These are phyloP conservation scores for Fusarium redolens DNA, from an alignment of 2,329 filamentous ascomycete genomes.

Conservation along the genomic window DNA sequence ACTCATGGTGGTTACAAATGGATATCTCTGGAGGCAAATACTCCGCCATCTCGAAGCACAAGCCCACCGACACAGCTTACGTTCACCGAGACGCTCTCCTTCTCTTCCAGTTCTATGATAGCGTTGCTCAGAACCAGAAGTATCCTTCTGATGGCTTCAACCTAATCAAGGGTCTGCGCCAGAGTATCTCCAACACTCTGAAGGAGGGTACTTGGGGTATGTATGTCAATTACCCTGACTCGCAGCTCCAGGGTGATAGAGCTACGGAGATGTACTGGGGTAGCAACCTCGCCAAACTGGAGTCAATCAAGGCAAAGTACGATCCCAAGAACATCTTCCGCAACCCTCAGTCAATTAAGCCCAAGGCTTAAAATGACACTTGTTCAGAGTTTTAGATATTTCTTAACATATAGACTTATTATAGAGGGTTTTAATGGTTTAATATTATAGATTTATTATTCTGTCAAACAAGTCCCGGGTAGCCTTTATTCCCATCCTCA, in stretches of 20 bases:
- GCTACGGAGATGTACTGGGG: constrained; percentile 55
- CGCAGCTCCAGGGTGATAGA: constrained; percentile 47
- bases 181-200: constrained; percentile 47
- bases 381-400: neutral
- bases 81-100: constrained; percentile 58
- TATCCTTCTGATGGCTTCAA: constrained; percentile 52
- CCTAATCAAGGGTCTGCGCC: constrained; percentile 49
- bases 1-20: constrained; percentile 46
- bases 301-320: constrained; percentile 50
- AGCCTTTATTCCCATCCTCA: accelerated
- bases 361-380: neutral
- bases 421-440: neutral
- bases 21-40: constrained; percentile 50
- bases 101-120: constrained; percentile 63
- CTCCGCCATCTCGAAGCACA: constrained; percentile 51
- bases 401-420: accelerated
- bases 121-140: constrained; percentile 35
- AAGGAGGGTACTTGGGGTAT: constrained; percentile 50
- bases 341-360: constrained; percentile 50
- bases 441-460: neutral
- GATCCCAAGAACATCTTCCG: constrained; percentile 54
- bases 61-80: constrained; percentile 50
- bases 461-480: neutral
- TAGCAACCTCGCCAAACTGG: constrained; percentile 47
- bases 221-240: constrained; percentile 58